Evolutionary conservation across 352 stramenopile species (phyloP).

Genomic region (Globisporangium sylvaticum): DNA sequence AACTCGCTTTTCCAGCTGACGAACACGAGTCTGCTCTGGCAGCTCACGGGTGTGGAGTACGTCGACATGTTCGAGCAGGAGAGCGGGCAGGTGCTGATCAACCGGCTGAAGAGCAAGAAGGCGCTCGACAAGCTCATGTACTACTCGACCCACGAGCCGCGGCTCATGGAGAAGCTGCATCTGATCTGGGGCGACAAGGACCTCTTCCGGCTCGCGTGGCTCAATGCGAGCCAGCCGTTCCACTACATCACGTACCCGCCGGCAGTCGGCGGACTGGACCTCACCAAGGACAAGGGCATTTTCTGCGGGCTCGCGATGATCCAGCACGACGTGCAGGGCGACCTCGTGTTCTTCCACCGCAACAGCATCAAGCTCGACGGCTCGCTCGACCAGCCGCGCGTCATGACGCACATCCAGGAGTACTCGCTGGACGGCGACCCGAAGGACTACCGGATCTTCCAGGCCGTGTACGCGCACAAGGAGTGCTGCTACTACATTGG

Average conservation of each 20-base stretch:
- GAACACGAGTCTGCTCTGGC: slow-evolving; percentile 70
- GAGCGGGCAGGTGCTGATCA: slow-evolving; percentile 82
- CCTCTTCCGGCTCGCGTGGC: slow-evolving; percentile 78
- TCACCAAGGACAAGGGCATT: slow-evolving; percentile 60
- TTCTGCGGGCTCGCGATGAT: slow-evolving; percentile 86
- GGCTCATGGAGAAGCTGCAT: slow-evolving; percentile 65
- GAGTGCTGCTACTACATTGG: slow-evolving; percentile 88
- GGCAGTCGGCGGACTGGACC: slow-evolving; percentile 65
- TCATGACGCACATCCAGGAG: slow-evolving; percentile 84
- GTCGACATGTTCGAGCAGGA: slow-evolving; percentile 86
- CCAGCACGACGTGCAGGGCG: slow-evolving; percentile 81
- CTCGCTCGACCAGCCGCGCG: slow-evolving; percentile 51
- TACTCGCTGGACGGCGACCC: slow-evolving; percentile 68
- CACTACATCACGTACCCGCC: slow-evolving; percentile 74
- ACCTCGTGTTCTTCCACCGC: slow-evolving; percentile 84
- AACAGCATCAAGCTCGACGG: slow-evolving; percentile 85
- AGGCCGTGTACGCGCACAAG: slow-evolving; percentile 76
- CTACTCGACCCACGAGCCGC: slow-evolving; percentile 71
- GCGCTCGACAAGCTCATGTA: slow-evolving; percentile 86
- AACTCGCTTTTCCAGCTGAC: slow-evolving; percentile 83
- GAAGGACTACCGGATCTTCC: slow-evolving; percentile 77
- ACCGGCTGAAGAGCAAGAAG: slow-evolving; percentile 66
- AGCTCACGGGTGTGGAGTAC: slow-evolving; percentile 67
- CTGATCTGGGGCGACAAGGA: slow-evolving; percentile 88
- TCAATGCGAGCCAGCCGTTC: slow-evolving; percentile 73